Evolutionary conservation across 192 early-diverging fungal species (phyloP).

Genomic region (Chytriomyces sp.): DNA sequence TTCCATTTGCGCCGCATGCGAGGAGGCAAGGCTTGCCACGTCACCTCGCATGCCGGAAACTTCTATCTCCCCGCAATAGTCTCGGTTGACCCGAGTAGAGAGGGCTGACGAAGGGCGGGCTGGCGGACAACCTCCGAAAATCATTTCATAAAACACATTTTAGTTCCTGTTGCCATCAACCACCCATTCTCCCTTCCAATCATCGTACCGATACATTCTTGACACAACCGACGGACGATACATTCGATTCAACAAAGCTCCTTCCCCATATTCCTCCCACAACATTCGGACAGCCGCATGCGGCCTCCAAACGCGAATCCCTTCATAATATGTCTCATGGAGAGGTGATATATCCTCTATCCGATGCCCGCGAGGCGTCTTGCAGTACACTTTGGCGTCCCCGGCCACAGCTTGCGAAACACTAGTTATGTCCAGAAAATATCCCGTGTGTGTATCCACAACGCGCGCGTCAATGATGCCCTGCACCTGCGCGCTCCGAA

Average conservation of each 20-base stretch:
- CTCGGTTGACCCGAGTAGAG: too few species aligned
- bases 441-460: constrained; percentile 16
- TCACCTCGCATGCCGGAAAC: too few species aligned
- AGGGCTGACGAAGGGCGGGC: too few species aligned
- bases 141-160: too few species aligned
- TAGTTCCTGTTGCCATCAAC: too few species aligned
- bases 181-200: neutral
- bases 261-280: constrained; percentile 29
- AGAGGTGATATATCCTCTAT: constrained; percentile 5
- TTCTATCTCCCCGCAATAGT: too few species aligned
- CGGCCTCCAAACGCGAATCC: constrained; percentile 11
- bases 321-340: constrained; percentile 2
- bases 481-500: neutral
- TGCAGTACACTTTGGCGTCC: neutral
- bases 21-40: too few species aligned
- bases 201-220: neutral
- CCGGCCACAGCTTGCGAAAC: neutral
- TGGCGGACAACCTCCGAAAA: too few species aligned
- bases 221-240: neutral
- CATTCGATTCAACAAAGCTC: neutral
- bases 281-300: constrained; percentile 11
- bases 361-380: constrained; percentile 2
- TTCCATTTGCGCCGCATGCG: too few species aligned
- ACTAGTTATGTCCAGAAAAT: constrained; percentile 12
- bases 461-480: constrained; percentile 12